Evolutionary conservation across 2,329 filamentous ascomycete species (phyloP), one percentile per base, ranked within the genome.

Genomic region (Chrysoporthe cubensis): DNA sequence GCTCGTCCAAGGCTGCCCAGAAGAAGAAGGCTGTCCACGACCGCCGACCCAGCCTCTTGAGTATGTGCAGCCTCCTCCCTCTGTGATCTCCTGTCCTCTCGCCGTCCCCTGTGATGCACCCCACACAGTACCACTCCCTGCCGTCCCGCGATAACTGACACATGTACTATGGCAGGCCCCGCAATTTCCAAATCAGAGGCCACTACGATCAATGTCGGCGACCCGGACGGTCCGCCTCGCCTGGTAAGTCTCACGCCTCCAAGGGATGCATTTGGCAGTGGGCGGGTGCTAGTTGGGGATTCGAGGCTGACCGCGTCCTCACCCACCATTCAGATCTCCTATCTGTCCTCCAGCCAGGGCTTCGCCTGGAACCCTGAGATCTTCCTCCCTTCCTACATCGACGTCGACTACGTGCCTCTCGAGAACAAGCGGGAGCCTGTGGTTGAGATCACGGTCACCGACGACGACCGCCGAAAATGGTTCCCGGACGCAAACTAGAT

Each of bases 281-380:
- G 14, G 18, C 16, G 32, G 34, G 16, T 46, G 34, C 61, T 42
- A 37, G 26, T 26, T 26, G 26, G 26, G 56, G 9, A 14, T 18
- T 46, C 18, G 42, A 48, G 11, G n/a, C 43, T 56, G 4, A 65
- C 14, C 7, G n/a, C 26, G n/a, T 42, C 43, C 43, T 42, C 26
- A 11, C 54, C 50, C 34, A 50, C 46, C 40, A 48, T 52, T 7
- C 72, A 93, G 91, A 93, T 94, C 71, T 92, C 91, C 32, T 95
- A 93, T 77, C 87, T 94, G 62, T 90, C 91, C 70, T 90, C 90
- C 6, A 91, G 89, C 75, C 91, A 95, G 79, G 91, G 91, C 67
- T 95, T 93, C 75, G 88, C 90, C 70, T 95, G 91, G 91, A 94
- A 94, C 78, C 91, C 91, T 78, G 91, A 94, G 76, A 92, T 94